A percentile compares a stretch with the other conserved stretches of the same genome.
Conservation (phyloP, 1,139 yeast species). For the Debaryomycetaceae sp. region DNA sequence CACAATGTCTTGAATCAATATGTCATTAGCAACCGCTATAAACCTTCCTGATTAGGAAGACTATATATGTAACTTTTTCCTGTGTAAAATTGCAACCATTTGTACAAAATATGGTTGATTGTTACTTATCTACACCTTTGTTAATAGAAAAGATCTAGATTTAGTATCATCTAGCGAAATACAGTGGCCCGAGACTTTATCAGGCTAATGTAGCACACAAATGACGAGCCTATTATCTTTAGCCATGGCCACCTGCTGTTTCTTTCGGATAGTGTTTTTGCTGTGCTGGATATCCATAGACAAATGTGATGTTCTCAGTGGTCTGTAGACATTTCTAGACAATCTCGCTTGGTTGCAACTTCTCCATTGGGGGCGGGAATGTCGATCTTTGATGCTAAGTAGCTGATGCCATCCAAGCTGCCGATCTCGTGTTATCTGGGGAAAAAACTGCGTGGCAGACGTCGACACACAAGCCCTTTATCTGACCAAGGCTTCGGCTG, state of each 20-base stretch:
- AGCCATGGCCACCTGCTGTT: neutral
- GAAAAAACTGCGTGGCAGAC: no score
- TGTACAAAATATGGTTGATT: neutral
- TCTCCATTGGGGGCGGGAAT: no score
- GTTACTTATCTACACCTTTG: slow-evolving; percentile 3
- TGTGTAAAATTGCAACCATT: neutral
- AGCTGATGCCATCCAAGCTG: no score
- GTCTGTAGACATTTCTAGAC: no score
- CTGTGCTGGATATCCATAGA: no score
- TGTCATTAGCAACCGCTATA: slow-evolving; percentile 6
- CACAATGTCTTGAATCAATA: slow-evolving; percentile 9
- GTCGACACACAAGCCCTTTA: no score
- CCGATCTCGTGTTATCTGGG: no score
- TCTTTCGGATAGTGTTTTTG: no score
- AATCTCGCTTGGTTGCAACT: no score
- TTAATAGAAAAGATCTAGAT: slow-evolving; percentile 6
- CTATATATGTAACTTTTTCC: neutral
- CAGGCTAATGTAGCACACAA: neutral
- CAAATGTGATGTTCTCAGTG: no score
- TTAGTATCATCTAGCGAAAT: neutral
- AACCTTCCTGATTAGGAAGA: slow-evolving; percentile 1
- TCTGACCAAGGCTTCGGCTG: no score
- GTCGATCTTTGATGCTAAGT: no score
- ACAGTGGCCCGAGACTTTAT: neutral
- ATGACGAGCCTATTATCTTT: neutral